Percentiles rank a stretch among this genome's conserved stretches.
Evolutionary conservation across 768 basidiomycete species (phyloP).

Genomic region (Lactarius evosmus): DNA sequence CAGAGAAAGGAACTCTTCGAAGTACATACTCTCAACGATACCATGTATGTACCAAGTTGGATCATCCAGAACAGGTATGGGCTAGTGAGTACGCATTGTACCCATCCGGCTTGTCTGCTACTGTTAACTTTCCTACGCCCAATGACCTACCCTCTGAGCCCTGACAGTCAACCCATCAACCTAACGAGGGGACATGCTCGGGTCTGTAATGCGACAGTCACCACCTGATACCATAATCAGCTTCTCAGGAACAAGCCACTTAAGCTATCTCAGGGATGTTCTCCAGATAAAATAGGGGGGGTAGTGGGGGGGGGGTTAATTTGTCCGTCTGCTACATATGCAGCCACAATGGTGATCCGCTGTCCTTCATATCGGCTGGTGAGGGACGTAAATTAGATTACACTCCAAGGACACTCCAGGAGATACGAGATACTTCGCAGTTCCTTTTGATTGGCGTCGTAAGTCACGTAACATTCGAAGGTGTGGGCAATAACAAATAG

Average conservation of each 20-base stretch:
- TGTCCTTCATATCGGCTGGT: conserved; percentile 54
- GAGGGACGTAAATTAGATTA: conserved; percentile 71
- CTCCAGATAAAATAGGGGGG: conserved; percentile 19
- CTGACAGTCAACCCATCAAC: conserved; percentile 44
- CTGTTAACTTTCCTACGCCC: conserved; percentile 58
- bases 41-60: conserved; percentile 8
- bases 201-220: conserved; percentile 32
- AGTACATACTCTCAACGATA: conserved; percentile 17
- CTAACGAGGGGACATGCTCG: conserved; percentile 44
- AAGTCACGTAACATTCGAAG: conserved; percentile 46
- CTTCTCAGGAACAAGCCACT: conserved; percentile 72
- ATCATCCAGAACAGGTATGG: conserved; percentile 12
- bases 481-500: conserved; percentile 48
- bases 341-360: conserved; percentile 57
- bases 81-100: conserved; percentile 23
- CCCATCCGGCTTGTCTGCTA: conserved; percentile 35
- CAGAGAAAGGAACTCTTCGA: conserved; percentile 8
- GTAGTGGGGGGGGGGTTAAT: conserved; percentile 55
- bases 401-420: conserved; percentile 76
- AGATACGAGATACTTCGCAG: conserved; percentile 66
- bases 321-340: conserved; percentile 77
- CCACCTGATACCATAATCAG: conserved; percentile 54
- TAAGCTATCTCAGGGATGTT: conserved; percentile 53
- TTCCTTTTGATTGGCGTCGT: conserved; percentile 58
- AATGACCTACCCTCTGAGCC: conserved; percentile 49